phyloP scores from a whole-genome alignment of 2,329 filamentous ascomycete species.

The Nannizziopsis barbatae region DNA sequence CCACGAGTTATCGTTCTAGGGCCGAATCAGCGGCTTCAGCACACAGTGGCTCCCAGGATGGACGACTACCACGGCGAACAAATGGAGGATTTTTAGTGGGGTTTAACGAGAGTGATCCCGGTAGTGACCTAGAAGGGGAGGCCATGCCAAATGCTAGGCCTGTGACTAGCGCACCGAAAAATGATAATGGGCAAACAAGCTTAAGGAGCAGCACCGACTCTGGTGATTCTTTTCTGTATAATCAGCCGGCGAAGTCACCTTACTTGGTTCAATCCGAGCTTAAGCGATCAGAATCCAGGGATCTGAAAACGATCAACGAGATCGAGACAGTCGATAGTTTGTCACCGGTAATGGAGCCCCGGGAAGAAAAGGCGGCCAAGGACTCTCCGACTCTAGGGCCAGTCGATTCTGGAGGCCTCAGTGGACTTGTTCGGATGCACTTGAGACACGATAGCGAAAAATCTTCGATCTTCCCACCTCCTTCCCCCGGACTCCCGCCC shows the following conservation, averaged over 20 bases:
- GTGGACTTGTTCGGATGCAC: constrained; percentile 73
- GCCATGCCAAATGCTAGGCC: constrained; percentile 19
- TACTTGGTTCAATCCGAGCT: constrained; percentile 25
- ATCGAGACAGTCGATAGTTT: constrained; percentile 18
- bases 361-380: constrained; percentile 14
- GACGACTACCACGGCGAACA: constrained; percentile 13
- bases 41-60: constrained; percentile 23
- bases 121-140: constrained; percentile 27
- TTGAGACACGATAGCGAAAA: constrained; percentile 67
- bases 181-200: constrained; percentile 29
- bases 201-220: constrained; percentile 28
- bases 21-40: constrained; percentile 30
- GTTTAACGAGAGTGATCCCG: constrained; percentile 31
- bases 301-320: constrained; percentile 34
- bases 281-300: constrained; percentile 29
- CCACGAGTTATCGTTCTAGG: constrained; percentile 29
- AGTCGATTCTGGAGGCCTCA: constrained; percentile 50
- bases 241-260: constrained; percentile 21
- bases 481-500: constrained; percentile 30
- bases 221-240: constrained; percentile 7
- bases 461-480: constrained; percentile 62
- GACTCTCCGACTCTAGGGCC: constrained; percentile 74
- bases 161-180: constrained; percentile 20
- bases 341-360: constrained; percentile 12
- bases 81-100: constrained; percentile 28